These are phyloP conservation scores for Venturiaceae sp. DNA, from an alignment of 2,329 filamentous ascomycete genomes.

Conservation along the genomic window DNA sequence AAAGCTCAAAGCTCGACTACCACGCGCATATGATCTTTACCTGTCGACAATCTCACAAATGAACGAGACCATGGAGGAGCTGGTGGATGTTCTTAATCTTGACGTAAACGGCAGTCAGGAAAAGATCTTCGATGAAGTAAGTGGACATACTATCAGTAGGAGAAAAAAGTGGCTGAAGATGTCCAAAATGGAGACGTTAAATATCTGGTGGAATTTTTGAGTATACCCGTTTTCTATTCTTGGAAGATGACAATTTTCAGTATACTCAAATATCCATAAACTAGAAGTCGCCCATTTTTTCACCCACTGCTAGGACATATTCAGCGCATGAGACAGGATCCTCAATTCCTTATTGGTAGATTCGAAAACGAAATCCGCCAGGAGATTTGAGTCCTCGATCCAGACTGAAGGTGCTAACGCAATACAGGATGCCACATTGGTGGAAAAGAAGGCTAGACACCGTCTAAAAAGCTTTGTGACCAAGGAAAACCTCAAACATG, in stretches of 20 bases:
- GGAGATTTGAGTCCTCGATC: too few relatives aligned
- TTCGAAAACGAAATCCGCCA: too few relatives aligned
- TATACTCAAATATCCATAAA: too few relatives aligned
- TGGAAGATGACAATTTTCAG: too few relatives aligned
- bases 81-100: slow-evolving; percentile 14
- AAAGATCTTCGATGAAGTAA: slow-evolving; percentile 3
- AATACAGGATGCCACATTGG: not conserved
- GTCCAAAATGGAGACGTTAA: too few relatives aligned
- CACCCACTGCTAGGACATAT: too few relatives aligned
- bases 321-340: too few relatives aligned
- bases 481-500: not conserved
- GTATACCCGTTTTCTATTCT: too few relatives aligned
- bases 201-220: too few relatives aligned
- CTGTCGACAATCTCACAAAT: slow-evolving; percentile 16
- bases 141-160: not conserved
- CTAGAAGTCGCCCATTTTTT: too few relatives aligned
- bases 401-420: not conserved
- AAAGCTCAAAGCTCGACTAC: slow-evolving; percentile 14
- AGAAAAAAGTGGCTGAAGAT: too few relatives aligned
- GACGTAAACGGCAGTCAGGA: slow-evolving; percentile 13
- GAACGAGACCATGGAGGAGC: slow-evolving; percentile 13
- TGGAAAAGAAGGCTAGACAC: not conserved
- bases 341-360: too few relatives aligned
- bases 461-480: not conserved
- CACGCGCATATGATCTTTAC: slow-evolving; percentile 15